Evolutionary conservation across 192 early-diverging fungal genomes (phyloP).

Genomic region (Chytriomyces sp.): DNA sequence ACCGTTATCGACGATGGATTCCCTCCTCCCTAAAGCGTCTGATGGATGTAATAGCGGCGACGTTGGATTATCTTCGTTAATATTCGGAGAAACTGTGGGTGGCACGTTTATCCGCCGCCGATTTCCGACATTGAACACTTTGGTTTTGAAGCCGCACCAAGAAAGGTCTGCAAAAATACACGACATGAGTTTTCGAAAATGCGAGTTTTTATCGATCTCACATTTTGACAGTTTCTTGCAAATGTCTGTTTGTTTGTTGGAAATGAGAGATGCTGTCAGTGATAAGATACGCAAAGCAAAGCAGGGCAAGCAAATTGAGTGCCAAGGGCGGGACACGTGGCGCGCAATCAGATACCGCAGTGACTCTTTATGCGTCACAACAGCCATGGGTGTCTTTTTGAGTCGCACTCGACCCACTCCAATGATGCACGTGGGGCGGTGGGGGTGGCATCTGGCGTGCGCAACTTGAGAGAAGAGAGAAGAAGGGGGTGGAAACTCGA

Average conservation of each 20-base stretch:
- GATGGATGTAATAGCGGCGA: constrained; percentile 8
- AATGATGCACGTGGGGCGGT: too few relatives aligned
- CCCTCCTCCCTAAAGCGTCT: neutral
- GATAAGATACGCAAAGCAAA: neutral
- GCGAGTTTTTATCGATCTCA: constrained; percentile 65
- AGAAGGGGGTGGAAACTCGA: neutral
- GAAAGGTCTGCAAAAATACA: constrained; percentile 36
- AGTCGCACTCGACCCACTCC: too few relatives aligned
- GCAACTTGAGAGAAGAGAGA: neutral
- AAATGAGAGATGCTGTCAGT: neutral
- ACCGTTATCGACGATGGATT: neutral
- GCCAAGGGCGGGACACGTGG: too few relatives aligned
- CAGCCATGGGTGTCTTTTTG: too few relatives aligned
- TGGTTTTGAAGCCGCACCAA: constrained; percentile 56
- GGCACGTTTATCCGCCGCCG: constrained; percentile 67
- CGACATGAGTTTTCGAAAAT: constrained; percentile 68
- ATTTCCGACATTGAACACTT: constrained; percentile 97
- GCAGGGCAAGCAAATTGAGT: too few relatives aligned
- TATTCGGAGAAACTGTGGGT: constrained; percentile 21
- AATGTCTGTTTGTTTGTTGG: constrained; percentile 67
- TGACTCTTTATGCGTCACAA: too few relatives aligned
- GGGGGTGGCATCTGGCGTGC: too few relatives aligned
- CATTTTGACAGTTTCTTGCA: constrained; percentile 95
- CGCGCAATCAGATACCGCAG: too few relatives aligned
- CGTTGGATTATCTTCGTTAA: neutral